Conservation (phyloP, 192 early-diverging fungal species). For the Backusella macrospora region DNA sequence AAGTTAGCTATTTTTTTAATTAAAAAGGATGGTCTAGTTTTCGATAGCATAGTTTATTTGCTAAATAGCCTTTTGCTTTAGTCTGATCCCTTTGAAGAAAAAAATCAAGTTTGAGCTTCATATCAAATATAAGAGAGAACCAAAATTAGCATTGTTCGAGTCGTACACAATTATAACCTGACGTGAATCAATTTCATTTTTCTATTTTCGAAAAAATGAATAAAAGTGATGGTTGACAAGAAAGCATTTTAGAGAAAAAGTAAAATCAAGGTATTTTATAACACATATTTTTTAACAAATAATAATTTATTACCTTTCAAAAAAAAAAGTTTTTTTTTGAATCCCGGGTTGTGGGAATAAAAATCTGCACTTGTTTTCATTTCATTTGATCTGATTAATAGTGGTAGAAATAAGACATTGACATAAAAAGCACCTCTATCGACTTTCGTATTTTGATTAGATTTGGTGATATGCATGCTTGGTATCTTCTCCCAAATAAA, state of each 20-base stretch:
- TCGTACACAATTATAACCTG: background rate
- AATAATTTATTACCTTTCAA: background rate
- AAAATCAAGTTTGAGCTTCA: background rate
- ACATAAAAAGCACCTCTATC: too few species aligned
- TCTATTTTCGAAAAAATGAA: slow-evolving; percentile 3
- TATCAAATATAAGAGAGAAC: background rate
- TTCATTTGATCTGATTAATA: background rate
- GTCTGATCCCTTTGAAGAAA: background rate
- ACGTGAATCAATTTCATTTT: background rate
- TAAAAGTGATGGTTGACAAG: background rate
- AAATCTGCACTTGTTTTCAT: background rate
- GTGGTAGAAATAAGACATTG: background rate
- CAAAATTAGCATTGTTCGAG: background rate
- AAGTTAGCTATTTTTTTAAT: background rate
- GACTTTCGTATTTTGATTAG: too few species aligned
- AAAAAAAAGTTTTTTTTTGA: background rate
- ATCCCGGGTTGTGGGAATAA: background rate
- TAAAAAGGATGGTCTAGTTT: background rate
- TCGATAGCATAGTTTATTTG: background rate
- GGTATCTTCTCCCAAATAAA: too few species aligned
- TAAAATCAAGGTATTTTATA: background rate
- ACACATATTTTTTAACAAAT: background rate
- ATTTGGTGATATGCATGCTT: too few species aligned
- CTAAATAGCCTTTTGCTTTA: background rate
- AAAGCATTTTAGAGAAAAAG: background rate